Percentiles rank a stretch among this genome's conserved stretches.
Conservation (phyloP, 2,329 filamentous ascomycete genomes). For the Calonectria pseudoturangicola region DNA sequence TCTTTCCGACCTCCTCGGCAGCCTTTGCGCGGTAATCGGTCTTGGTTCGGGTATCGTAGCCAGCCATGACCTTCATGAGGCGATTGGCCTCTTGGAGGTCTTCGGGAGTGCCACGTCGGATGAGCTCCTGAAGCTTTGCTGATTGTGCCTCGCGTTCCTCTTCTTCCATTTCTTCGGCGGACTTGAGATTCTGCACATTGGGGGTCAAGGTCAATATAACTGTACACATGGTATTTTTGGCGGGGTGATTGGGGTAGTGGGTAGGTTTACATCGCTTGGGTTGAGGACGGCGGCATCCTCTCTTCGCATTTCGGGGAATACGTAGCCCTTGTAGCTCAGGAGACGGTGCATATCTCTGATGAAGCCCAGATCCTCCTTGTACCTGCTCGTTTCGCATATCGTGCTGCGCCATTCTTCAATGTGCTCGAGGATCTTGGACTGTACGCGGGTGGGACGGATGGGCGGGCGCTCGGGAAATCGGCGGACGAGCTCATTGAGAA, state of each 20-base stretch:
- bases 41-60: slow-evolving; percentile 95
- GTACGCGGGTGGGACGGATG: slow-evolving; percentile 88
- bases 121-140: slow-evolving; percentile 98
- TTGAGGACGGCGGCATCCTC: slow-evolving; percentile 98
- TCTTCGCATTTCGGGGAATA: slow-evolving; percentile 91
- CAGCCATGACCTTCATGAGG: slow-evolving; percentile 99
- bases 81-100: slow-evolving; percentile 98
- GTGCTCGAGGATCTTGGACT: slow-evolving; percentile 93
- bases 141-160: slow-evolving; percentile 96
- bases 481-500: slow-evolving; percentile 97
- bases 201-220: slow-evolving; percentile 37
- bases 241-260: not conserved
- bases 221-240: not conserved
- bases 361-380: slow-evolving; percentile 97
- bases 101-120: slow-evolving; percentile 91
- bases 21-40: slow-evolving; percentile 99
- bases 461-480: slow-evolving; percentile 96
- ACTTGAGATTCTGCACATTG: slow-evolving; percentile 85
- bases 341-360: slow-evolving; percentile 98
- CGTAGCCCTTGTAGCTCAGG: slow-evolving; percentile 96
- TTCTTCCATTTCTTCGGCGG: slow-evolving; percentile 98
- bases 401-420: slow-evolving; percentile 99
- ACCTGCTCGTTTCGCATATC: slow-evolving; percentile 97
- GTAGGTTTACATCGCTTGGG: slow-evolving; percentile 88
- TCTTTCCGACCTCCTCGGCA: slow-evolving; percentile 93